These are phyloP conservation scores for Penicillium glabrum DNA, from an alignment of 2,329 filamentous ascomycete species.

Conservation along the genomic window DNA sequence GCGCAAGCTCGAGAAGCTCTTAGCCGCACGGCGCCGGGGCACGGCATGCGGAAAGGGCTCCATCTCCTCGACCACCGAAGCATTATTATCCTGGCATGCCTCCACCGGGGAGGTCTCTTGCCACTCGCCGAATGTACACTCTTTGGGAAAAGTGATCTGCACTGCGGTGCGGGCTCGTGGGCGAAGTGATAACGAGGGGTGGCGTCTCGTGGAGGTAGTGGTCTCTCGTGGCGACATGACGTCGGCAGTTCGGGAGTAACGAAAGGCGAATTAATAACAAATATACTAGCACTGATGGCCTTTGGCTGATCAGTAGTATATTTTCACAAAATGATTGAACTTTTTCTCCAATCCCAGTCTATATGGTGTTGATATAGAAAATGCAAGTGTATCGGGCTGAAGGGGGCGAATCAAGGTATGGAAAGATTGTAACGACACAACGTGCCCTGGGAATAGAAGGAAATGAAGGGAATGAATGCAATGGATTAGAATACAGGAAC, in stretches of 20 bases:
- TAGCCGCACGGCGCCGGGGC: conserved; percentile 36
- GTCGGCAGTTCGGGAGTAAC: conserved; percentile 7
- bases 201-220: conserved; percentile 31
- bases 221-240: conserved; percentile 35
- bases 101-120: conserved; percentile 24
- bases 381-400: conserved; percentile 4
- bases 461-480: conserved; percentile 19
- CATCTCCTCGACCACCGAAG: conserved; percentile 32
- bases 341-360: conserved; percentile 5
- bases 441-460: conserved; percentile 4
- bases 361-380: not conserved
- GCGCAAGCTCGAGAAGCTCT: conserved; percentile 44
- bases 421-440: conserved; percentile 6
- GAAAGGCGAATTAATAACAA: conserved; percentile 10
- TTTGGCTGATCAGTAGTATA: not conserved
- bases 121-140: conserved; percentile 24
- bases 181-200: conserved; percentile 40
- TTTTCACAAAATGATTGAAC: conserved; percentile 9
- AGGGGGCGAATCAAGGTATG: conserved; percentile 10
- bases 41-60: conserved; percentile 31
- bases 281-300: not conserved
- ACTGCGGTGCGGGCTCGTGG: conserved; percentile 39
- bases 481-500: conserved; percentile 13
- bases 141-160: conserved; percentile 20
- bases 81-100: conserved; percentile 23